Evolutionary conservation across 176 grass and related monocot genomes (phyloP), one percentile per base, ranked within the genome.

Genomic region (Paspalum notatum): DNA sequence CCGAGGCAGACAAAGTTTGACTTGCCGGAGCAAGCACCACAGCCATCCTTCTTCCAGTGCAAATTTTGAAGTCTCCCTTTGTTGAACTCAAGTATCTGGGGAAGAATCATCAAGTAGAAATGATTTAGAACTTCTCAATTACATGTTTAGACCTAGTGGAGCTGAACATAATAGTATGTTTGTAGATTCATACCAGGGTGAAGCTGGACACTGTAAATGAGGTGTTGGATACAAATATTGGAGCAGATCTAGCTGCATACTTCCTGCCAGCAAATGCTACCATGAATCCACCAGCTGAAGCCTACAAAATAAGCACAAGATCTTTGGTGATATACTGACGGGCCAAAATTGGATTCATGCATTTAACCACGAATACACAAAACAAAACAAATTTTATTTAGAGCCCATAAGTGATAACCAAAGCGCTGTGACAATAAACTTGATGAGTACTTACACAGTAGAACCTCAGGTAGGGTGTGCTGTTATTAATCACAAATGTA

Each of bases 201-300:
- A 99, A 99, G 73, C 97, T 91, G 68, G 93, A 92, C 72, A 99
- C 90, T 9, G 82, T 88, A 68, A 80, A 84, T 12, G 92, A 86
- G 44, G 51, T 57, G 81, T 91, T 93, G 43, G 90, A 80, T 40
- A 99, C 85, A 82, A 99, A 95, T 48, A 72, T 76, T 6, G 86
- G 93, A 49, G 9, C 7, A 58, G 97, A 99, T 72, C 90, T 85
- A 25, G 93, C 97, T 74, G 93, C 92, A 82, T 93, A 99, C 49
- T 96, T 96, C 73, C 89, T 91, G 26, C 97, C 97, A 44, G 93
- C 90, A 86, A 99, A 99, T 90, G 97, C 97, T 84, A 99, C 97
- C 93, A 99, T 99, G 86, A 82, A 93, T 27, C 97, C 97, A 73
- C 93, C 97, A 49, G 62, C 82, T 11, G 86, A 89, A 47, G 83